phyloP scores from a whole-genome alignment of 441 rosid species.

The Bruguiera hainesii region DNA sequence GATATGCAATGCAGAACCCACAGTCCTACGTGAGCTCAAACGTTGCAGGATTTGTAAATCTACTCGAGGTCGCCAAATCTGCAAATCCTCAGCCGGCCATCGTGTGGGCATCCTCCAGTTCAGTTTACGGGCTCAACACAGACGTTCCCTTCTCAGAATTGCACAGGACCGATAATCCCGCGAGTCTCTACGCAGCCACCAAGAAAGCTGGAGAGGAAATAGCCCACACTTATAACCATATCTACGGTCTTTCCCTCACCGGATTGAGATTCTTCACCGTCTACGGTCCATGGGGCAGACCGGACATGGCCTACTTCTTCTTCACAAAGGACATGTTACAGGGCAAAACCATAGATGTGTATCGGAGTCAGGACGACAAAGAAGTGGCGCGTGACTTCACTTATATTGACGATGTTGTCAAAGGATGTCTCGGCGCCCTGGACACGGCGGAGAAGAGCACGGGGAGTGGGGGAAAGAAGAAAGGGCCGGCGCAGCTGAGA shows the following conservation, averaged over 20 bases:
- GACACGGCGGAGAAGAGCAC: constrained; percentile 88
- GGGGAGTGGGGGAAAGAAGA: constrained; percentile 75
- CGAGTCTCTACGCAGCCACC: constrained; percentile 81
- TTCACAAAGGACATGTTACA: constrained; percentile 74
- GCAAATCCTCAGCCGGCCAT: constrained; percentile 78
- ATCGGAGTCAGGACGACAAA: constrained; percentile 53
- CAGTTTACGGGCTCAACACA: constrained; percentile 77
- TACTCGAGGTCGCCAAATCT: constrained; percentile 60
- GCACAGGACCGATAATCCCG: constrained; percentile 73
- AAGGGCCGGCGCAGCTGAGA: constrained; percentile 63
- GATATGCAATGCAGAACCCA: constrained; percentile 88
- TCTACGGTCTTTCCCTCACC: constrained; percentile 74
- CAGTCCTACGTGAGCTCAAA: constrained; percentile 68
- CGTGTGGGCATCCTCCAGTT: constrained; percentile 83
- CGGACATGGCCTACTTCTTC: constrained; percentile 91
- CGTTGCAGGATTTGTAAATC: constrained; percentile 74
- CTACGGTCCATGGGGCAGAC: constrained; percentile 89
- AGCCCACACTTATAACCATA: constrained; percentile 82
- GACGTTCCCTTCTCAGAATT: constrained; percentile 65
- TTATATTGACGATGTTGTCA: constrained; percentile 77
- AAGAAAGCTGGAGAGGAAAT: constrained; percentile 90
- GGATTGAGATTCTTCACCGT: constrained; percentile 78
- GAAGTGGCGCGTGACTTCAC: constrained; percentile 98
- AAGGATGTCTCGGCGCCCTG: constrained; percentile 77
- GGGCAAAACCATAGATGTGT: constrained; percentile 62